phyloP scores from a whole-genome alignment of 2,329 filamentous ascomycete genomes.

The Pseudopyrenochaeta lycopersici region DNA sequence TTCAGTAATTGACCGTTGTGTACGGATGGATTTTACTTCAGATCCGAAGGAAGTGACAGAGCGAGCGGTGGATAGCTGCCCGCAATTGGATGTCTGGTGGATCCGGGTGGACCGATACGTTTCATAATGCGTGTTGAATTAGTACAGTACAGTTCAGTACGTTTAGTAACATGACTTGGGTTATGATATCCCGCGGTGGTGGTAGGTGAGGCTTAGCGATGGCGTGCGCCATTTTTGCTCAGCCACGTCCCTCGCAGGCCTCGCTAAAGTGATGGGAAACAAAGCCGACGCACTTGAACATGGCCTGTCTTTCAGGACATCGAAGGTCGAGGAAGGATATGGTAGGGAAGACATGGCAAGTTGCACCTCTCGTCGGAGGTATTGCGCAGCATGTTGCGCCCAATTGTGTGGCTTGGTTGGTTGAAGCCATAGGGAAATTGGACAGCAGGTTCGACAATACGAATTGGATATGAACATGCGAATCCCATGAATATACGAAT shows the following conservation, averaged over 20 bases:
- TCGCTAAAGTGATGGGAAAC: constrained; percentile 6
- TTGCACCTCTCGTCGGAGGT: too few relatives aligned
- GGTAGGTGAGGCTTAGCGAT: constrained; percentile 22
- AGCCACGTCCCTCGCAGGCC: constrained; percentile 19
- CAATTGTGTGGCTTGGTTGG: too few relatives aligned
- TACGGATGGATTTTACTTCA: constrained; percentile 19
- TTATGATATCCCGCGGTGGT: constrained; percentile 11
- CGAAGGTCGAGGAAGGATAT: neutral
- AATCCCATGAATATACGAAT: too few relatives aligned
- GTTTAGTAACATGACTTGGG: constrained; percentile 8
- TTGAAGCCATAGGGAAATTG: too few relatives aligned
- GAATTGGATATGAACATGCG: too few relatives aligned
- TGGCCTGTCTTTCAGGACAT: neutral
- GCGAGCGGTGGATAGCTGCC: neutral
- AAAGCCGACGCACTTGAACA: neutral
- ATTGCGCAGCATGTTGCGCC: too few relatives aligned
- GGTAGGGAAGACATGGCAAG: neutral
- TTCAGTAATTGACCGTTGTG: constrained; percentile 16
- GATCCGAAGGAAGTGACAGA: constrained; percentile 2
- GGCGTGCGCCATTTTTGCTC: constrained; percentile 27
- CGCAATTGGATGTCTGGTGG: neutral
- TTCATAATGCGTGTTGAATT: neutral
- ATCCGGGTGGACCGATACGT: neutral
- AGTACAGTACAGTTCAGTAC: neutral
- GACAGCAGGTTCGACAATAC: too few relatives aligned